Evolutionary conservation across 176 grass and related monocot genomes (phyloP).

Genomic region (Lolium multiflorum): DNA sequence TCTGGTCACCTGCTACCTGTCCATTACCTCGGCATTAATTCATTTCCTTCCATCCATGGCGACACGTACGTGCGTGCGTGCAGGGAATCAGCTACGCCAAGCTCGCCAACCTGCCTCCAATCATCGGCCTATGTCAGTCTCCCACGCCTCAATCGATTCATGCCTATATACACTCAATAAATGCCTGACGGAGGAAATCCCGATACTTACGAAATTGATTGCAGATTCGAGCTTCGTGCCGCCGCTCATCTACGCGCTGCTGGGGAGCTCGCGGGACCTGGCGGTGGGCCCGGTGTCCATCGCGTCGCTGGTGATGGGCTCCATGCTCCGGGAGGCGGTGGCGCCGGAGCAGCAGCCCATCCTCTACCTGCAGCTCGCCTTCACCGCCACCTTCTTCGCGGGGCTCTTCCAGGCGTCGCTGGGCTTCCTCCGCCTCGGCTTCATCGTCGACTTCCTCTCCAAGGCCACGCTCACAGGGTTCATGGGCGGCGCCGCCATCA

Average conservation of each 20-base stretch:
- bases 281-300: constrained; percentile 95
- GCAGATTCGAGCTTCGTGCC: constrained; percentile 99
- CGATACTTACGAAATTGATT: not conserved
- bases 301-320: constrained; percentile 97
- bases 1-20: not conserved
- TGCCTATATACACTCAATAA: not conserved
- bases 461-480: constrained; percentile 87
- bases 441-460: constrained; percentile 97
- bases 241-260: constrained; percentile 89
- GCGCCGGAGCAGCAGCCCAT: constrained; percentile 81
- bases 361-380: constrained; percentile 92
- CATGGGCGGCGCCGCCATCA: constrained; percentile 96
- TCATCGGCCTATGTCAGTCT: constrained; percentile 90
- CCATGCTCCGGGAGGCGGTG: constrained; percentile 86
- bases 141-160: not conserved
- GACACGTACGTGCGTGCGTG: constrained; percentile 26
- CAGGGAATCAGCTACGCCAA: constrained; percentile 99
- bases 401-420: constrained; percentile 93
- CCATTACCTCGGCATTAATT: not conserved
- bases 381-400: constrained; percentile 97
- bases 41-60: not conserved
- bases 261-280: constrained; percentile 91
- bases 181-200: not conserved
- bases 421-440: constrained; percentile 83
- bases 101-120: constrained; percentile 92